A percentile compares a stretch with the other conserved stretches of the same genome.
Evolutionary conservation across 2,329 filamentous ascomycete genomes (phyloP).

Genomic region (Exophiala spinifera): DNA sequence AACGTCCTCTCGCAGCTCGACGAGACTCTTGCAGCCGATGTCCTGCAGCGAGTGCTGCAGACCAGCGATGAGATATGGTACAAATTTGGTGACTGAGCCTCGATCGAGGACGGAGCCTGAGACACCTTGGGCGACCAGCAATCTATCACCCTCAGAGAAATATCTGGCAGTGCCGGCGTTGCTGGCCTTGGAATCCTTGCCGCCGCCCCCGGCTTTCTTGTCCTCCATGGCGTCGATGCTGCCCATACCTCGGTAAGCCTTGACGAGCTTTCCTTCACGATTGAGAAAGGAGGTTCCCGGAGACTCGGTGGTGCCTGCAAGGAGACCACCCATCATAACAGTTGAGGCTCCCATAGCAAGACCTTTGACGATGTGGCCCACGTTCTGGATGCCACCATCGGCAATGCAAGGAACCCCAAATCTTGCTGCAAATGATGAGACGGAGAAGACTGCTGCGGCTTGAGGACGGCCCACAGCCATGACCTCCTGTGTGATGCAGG

Average conservation of each 20-base stretch:
- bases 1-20: slow-evolving; percentile 73
- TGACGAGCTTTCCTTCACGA: slow-evolving; percentile 94
- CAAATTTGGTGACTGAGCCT: slow-evolving; percentile 85
- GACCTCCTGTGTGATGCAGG: slow-evolving; percentile 98
- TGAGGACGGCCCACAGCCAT: slow-evolving; percentile 98
- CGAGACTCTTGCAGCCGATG: slow-evolving; percentile 78
- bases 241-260: slow-evolving; percentile 98
- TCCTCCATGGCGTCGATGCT: slow-evolving; percentile 99
- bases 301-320: slow-evolving; percentile 95
- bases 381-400: slow-evolving; percentile 96
- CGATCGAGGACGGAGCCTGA: slow-evolving; percentile 63
- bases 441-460: slow-evolving; percentile 86
- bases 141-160: slow-evolving; percentile 93
- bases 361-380: slow-evolving; percentile 98
- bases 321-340: slow-evolving; percentile 98
- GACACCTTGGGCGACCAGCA: slow-evolving; percentile 95
- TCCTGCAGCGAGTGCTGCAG: slow-evolving; percentile 98
- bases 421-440: slow-evolving; percentile 80
- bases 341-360: slow-evolving; percentile 90
- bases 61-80: slow-evolving; percentile 91
- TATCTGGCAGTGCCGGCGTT: slow-evolving; percentile 97
- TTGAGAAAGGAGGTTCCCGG: slow-evolving; percentile 96
- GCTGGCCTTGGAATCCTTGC: slow-evolving; percentile 65
- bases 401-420: slow-evolving; percentile 98
- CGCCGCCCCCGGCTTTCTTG: slow-evolving; percentile 79